Evolutionary conservation across 73 alveolate genomes (phyloP), one percentile per base, ranked within the genome.

Genomic region (Blepharisma japonicum): DNA sequence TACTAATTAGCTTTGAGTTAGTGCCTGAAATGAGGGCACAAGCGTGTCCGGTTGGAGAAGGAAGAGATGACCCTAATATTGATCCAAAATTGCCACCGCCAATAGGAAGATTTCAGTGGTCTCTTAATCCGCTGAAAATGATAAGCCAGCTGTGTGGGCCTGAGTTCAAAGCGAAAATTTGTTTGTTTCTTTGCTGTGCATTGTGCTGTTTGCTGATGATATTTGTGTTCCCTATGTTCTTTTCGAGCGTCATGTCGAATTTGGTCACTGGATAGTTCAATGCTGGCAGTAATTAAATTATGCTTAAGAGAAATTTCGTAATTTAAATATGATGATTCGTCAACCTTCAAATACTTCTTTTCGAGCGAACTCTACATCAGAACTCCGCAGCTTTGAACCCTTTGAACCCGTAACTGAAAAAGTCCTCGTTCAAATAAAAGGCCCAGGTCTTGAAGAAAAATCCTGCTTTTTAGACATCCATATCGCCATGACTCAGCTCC

Each of bases 51-150:
- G 95, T 83, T 23, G 98, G 98, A 55, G 84, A 77, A 70, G 98
- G 97, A 46, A 88, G 97, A 77, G 84, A 77, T 11, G 94, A 88
- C 9, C 97, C 97, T 14, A 91, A 91, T 81, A 86, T 89, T 86
- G 85, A 91, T 38, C 98, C 98, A 18, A 85, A 56, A 81, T 68
- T 93, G 68, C 96, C 98, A 20, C 92, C 91, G 7, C 97, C 98
- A 1, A 84, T 81, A 46, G 97, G 97, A 47, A 93, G 98, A 83
- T 53, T 93, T 51, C 55, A 66, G 71, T 90, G 87, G 55, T 50
- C 96, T 21, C 54, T 83, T 50, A 90, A 90, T 76, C 98, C 98
- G 6, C 77, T 90, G 68, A 92, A 79, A 45, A 84, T 92, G 93
- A 74, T 92, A 27, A 83, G 86, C 50, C 96, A 94, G 79, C 72